Conservation (phyloP, 208 protist genomes). For the Herpetomonas muscarum region DNA sequence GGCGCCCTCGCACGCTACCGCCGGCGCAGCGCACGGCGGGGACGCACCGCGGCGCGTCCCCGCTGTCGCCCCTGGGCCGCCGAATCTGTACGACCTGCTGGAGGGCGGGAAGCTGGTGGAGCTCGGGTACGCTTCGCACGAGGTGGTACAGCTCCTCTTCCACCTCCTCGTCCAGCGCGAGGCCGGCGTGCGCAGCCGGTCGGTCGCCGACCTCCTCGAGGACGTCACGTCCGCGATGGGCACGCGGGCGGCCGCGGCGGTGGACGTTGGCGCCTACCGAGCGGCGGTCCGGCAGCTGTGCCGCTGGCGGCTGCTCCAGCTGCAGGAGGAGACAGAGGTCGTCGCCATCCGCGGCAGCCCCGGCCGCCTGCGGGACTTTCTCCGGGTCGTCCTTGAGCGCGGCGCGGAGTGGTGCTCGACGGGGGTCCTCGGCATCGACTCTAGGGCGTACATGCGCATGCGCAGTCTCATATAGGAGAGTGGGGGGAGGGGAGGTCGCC, state of each 20-base stretch:
- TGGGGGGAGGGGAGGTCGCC: constrained; percentile 11
- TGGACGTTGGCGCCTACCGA: constrained; percentile 55
- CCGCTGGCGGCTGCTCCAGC: constrained; percentile 47
- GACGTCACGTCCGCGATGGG: constrained; percentile 71
- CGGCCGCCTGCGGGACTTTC: constrained; percentile 47
- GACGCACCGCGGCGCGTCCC: constrained; percentile 5
- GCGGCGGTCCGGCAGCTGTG: constrained; percentile 42
- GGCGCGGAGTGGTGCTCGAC: constrained; percentile 35
- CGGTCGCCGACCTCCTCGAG: constrained; percentile 61
- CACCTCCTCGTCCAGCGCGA: constrained; percentile 58
- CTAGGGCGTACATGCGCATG: constrained; percentile 56
- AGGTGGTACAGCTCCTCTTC: constrained; percentile 52
- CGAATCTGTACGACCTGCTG: constrained; percentile 44
- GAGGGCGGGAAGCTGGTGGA: constrained; percentile 43
- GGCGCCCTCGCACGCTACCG: neutral
- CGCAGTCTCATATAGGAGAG: constrained; percentile 44
- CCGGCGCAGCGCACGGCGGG: neutral
- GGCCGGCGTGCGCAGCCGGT: constrained; percentile 33
- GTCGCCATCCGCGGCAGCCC: constrained; percentile 43
- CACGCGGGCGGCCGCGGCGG: constrained; percentile 51
- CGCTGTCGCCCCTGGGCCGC: constrained; percentile 18
- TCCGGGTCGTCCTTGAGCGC: constrained; percentile 28
- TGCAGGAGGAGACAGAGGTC: constrained; percentile 19
- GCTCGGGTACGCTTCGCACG: constrained; percentile 52
- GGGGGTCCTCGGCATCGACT: constrained; percentile 44